Evolutionary conservation across 2,329 filamentous ascomycete genomes (phyloP), one percentile per base, ranked within the genome.

Genomic region (Calycina herbarum): DNA sequence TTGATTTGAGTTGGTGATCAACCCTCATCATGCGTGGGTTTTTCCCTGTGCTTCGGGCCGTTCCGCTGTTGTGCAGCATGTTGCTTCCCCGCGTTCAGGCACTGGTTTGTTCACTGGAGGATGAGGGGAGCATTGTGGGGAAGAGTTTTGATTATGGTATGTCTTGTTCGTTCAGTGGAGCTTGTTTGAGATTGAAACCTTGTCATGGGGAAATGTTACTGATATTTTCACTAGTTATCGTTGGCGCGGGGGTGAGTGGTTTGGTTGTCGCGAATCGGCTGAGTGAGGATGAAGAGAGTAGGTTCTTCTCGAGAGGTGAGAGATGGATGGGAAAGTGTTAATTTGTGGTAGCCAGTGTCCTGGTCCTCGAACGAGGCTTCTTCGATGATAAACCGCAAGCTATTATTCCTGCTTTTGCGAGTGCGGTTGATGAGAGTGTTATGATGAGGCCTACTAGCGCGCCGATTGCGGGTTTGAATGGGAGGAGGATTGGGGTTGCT

Each of bases 381-480:
- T 56, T 64, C 24, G 62, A 64, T 15, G 33, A 59, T 58, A 59
- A 58, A 35, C 62, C 62, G 11, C 35, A 61, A 15, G 59, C 59
- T n/a, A 59, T 35, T 27, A 54, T 64, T 31, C 62, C 54, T 31
- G 33, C 24, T 3, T 56, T 24, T 20, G 54, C 62, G 15, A 45
- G 38, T 24, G 62, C 56, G n/a, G 56, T 59, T 76, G 78, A 72
- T 75, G 77, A 59, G 54, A 70, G 59, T 3, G 75, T 77, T n/a
- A 58, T 54, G 45, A 61, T 62, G 57, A 38, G n/a, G 59, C 48
- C 27, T 31, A 63, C 5, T 6, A 56, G 20, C n/a, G 59, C 59
- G 8, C 59, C 59, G 5, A 42, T 61, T n/a, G 38, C 59, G 1
- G 24, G n/a, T n/a, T 33, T 61, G 20, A 61, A 61, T 33, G 42